Evolutionary conservation across 345 rosid genomes (phyloP).

Genomic region (Viola odorata): DNA sequence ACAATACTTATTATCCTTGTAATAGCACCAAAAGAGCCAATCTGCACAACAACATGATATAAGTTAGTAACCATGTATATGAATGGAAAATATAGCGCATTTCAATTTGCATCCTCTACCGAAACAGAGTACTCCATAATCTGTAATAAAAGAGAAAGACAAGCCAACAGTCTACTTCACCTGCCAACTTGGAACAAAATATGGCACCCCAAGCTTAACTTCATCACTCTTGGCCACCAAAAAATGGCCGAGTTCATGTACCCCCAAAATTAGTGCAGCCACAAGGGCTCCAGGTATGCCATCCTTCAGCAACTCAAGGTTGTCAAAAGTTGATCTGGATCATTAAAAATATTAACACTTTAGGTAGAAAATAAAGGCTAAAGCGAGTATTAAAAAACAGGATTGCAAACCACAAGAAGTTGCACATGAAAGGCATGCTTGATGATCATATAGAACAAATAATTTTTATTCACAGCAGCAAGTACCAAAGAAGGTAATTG

Average conservation of each 20-base stretch:
- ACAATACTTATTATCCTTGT: slow-evolving; percentile 82
- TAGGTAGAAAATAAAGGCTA: background rate
- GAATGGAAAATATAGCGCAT: background rate
- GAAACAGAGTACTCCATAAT: too few species aligned
- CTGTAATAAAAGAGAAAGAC: background rate
- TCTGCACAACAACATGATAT: slow-evolving; percentile 56
- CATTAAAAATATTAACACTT: background rate
- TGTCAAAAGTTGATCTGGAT: slow-evolving; percentile 73
- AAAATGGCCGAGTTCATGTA: slow-evolving; percentile 76
- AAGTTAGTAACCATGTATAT: slow-evolving; percentile 1
- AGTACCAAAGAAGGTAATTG: too few species aligned
- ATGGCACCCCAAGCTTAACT: slow-evolving; percentile 81
- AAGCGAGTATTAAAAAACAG: background rate
- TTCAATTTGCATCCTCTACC: background rate
- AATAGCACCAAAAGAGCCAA: slow-evolving; percentile 96
- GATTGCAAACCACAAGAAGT: too few species aligned
- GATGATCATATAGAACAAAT: too few species aligned
- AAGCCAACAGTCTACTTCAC: slow-evolving; percentile 26
- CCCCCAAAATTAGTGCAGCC: slow-evolving; percentile 68
- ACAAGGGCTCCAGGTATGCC: slow-evolving; percentile 91
- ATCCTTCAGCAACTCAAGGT: slow-evolving; percentile 53
- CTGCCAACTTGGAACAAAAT: slow-evolving; percentile 98
- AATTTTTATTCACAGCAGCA: too few species aligned
- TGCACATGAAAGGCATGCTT: too few species aligned
- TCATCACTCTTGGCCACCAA: slow-evolving; percentile 57